Evolutionary conservation across 116 monocot species (phyloP).

Genomic region (Posidonia oceanica): DNA sequence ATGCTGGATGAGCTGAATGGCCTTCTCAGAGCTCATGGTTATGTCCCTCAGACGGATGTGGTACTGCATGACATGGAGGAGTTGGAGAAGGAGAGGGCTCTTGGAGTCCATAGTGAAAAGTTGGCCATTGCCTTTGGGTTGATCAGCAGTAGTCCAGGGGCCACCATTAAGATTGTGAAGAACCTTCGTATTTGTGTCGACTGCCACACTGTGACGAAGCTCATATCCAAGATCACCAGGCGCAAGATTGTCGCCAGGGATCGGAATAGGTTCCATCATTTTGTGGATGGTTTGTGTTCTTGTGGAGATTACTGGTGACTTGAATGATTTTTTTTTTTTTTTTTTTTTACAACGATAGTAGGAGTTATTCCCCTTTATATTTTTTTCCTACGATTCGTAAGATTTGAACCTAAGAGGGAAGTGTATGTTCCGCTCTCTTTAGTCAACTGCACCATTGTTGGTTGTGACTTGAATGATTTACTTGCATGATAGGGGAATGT

Average conservation of each 20-base stretch:
- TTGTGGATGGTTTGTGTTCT: constrained; percentile 55
- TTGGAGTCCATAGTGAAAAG: constrained; percentile 80
- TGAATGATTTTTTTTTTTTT: no score
- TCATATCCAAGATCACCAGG: constrained; percentile 51
- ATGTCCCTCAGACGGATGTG: constrained; percentile 49
- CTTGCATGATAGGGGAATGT: no score
- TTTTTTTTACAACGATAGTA: no score
- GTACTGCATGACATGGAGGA: constrained; percentile 72
- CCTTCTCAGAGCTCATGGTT: constrained; percentile 41
- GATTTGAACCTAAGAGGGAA: no score
- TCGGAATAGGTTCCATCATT: constrained; percentile 73
- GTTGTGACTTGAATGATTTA: constrained; percentile 23
- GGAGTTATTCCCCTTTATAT: no score
- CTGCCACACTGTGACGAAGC: constrained; percentile 58
- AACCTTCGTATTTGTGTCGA: constrained; percentile 66
- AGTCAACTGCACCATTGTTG: no score
- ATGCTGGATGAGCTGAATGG: constrained; percentile 45
- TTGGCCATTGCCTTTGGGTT: constrained; percentile 68
- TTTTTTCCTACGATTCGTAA: no score
- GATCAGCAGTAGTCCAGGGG: constrained; percentile 55
- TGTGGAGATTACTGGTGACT: constrained; percentile 87
- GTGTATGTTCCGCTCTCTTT: no score
- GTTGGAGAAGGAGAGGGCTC: constrained; percentile 42
- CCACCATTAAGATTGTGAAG: constrained; percentile 67
- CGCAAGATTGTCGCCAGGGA: constrained; percentile 70